Conservation (phyloP, 495 filamentous ascomycete species). For the Penicillium mononematosum region DNA sequence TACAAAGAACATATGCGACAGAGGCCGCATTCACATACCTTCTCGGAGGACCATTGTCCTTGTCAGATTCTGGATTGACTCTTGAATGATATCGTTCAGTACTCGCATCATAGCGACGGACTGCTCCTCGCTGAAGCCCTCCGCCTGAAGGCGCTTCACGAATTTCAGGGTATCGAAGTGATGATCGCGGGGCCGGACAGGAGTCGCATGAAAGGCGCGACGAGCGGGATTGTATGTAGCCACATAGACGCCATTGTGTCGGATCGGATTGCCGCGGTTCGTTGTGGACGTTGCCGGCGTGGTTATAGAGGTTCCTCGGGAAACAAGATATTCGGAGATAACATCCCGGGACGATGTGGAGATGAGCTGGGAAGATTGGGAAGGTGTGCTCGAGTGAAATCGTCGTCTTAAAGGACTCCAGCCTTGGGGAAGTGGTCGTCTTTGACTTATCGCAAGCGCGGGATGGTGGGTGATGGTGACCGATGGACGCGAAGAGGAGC, state of each 20-base stretch:
- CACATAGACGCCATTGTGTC: slow-evolving; percentile 51
- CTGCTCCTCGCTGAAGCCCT: slow-evolving; percentile 96
- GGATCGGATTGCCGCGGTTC: slow-evolving; percentile 33
- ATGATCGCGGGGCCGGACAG: slow-evolving; percentile 66
- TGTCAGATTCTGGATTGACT: slow-evolving; percentile 97
- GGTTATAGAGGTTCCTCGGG: slow-evolving; percentile 21
- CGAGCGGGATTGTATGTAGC: slow-evolving; percentile 43
- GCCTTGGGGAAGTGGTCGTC: slow-evolving; percentile 22
- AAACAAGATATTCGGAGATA: slow-evolving; percentile 21
- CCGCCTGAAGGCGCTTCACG: slow-evolving; percentile 81
- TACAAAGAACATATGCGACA: background rate
- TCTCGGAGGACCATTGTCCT: slow-evolving; percentile 98
- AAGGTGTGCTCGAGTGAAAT: slow-evolving; percentile 16
- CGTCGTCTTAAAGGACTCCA: slow-evolving; percentile 28
- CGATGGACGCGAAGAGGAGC: slow-evolving; percentile 38
- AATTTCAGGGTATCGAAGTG: slow-evolving; percentile 99
- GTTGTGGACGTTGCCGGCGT: slow-evolving; percentile 18
- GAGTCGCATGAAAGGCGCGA: slow-evolving; percentile 67
- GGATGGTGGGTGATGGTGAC: slow-evolving; percentile 32
- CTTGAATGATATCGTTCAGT: slow-evolving; percentile 93
- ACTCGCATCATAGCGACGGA: slow-evolving; percentile 96
- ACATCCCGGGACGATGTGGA: slow-evolving; percentile 23
- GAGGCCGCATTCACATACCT: slow-evolving; percentile 40
- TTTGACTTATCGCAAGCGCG: slow-evolving; percentile 31
- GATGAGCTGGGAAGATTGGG: slow-evolving; percentile 23